Evolutionary conservation across 1,139 yeast genomes (phyloP), one percentile per base, ranked within the genome.

Genomic region (Scheffersomyces quercinus): DNA sequence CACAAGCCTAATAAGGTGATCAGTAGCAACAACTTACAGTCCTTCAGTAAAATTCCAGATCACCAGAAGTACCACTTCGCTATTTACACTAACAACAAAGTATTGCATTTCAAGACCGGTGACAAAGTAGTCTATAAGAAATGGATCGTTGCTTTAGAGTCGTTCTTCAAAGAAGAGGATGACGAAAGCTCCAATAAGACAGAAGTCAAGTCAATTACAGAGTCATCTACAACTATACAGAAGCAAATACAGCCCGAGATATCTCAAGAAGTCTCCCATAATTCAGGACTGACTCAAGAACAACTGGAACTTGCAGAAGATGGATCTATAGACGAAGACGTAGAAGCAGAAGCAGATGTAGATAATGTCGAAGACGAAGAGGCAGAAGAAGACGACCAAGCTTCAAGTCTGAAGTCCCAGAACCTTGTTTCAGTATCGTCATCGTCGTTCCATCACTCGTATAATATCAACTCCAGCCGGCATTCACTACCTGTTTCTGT

Each of bases 1-100:
- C 74, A 80, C 56, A 79, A 80, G 55, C 81, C 85, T 0, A 65
- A 72, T 36, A 69, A 65, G 39, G 82, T 82, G 10, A 66, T 81
- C 14, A 53, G 51, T 41, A 43, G 50, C 13, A 20, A 47, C 5
- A 46, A 56, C 15, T 38, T 67, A n/a, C 54, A 54, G n/a, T 55
- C 64, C 5, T 60, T 46, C 43, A 55, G 52, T 38, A 43, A 41
- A 48, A 64, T 75, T 28, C 59, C 68, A 2, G 80, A 73, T 47
- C 55, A 56, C 33, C 64, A 58, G 38, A 58, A 57, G 33, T 61
- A 58, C 39, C 77, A 68, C 43, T 73, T 79, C 53, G 75, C 75
- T 3, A 56, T 77, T 41, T 66, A 73, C 67, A 54, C 73, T 55
- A 46, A 59, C 44, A 64, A 64, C 30, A 66, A 69, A 46, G 73